A percentile compares a stretch with the other conserved stretches of the same genome.
Conservation (phyloP, 176 grass and related monocot species). For the Hyparrhenia diplandra region DNA sequence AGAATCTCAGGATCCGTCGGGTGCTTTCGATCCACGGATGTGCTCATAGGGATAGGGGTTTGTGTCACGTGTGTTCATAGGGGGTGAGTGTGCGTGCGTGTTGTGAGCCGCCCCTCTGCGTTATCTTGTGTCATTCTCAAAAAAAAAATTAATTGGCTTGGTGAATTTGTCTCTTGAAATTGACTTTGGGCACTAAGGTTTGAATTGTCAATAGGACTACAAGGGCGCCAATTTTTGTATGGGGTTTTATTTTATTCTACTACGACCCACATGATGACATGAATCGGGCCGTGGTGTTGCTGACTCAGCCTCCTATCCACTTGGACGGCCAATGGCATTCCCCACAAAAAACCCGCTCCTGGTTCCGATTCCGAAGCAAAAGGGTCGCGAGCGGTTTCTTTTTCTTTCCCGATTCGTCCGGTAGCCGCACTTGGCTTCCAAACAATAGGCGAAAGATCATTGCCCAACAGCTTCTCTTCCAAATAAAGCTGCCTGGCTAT, state of each 20-base stretch:
- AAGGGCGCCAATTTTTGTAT: background rate
- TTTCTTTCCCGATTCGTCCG: constrained; percentile 23
- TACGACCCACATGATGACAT: constrained; percentile 23
- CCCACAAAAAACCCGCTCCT: background rate
- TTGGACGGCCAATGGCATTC: constrained; percentile 12
- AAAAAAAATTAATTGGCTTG: background rate
- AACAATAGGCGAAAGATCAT: constrained; percentile 1
- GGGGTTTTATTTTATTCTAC: background rate
- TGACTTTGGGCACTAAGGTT: background rate
- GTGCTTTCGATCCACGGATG: too few relatives aligned
- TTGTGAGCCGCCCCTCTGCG: too few relatives aligned
- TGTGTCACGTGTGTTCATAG: too few relatives aligned
- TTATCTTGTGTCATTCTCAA: too few relatives aligned
- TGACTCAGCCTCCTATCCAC: constrained; percentile 14
- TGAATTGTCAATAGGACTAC: background rate
- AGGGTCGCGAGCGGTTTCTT: background rate
- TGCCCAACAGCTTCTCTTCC: background rate
- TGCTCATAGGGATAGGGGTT: too few relatives aligned
- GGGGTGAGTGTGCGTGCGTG: too few relatives aligned
- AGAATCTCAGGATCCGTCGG: too few relatives aligned
- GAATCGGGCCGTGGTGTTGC: background rate
- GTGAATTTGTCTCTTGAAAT: background rate
- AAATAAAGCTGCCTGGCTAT: constrained; percentile 25
- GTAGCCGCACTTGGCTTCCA: constrained; percentile 8
- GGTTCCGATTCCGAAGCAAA: background rate